phyloP scores from a whole-genome alignment of 73 alveolate genomes.

The Tetrahymena borealis region DNA sequence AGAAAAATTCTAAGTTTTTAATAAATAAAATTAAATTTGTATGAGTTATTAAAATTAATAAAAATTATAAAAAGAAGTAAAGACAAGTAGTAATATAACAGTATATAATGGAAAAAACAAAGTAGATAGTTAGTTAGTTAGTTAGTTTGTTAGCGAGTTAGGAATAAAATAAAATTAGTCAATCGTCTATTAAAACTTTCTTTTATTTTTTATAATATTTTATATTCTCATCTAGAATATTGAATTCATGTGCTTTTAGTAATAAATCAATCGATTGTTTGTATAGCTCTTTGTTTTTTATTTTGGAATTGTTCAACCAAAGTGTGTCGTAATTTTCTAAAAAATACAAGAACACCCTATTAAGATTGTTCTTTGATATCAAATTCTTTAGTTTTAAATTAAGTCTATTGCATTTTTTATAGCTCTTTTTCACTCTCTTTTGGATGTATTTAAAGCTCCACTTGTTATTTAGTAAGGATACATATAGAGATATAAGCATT shows the following conservation, averaged over 20 bases:
- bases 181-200: no score
- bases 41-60: no score
- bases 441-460: not conserved
- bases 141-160: no score
- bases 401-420: not conserved
- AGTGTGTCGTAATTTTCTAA: not conserved
- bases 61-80: no score
- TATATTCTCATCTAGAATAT: not conserved
- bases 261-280: not conserved
- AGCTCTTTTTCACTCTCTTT: not conserved
- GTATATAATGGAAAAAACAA: no score
- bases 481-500: not conserved
- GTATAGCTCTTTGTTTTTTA: not conserved
- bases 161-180: no score
- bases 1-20: no score
- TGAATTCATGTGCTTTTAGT: not conserved
- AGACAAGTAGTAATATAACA: no score
- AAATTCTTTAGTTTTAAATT: not conserved
- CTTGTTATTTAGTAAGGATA: not conserved
- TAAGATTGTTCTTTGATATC: not conserved
- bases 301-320: not conserved
- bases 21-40: no score
- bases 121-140: no score
- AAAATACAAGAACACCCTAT: not conserved
- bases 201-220: not conserved